Percentiles rank a stretch among this genome's conserved stretches.
Conservation (phyloP, 2,329 filamentous ascomycete genomes). For the Clonostachys solani region DNA sequence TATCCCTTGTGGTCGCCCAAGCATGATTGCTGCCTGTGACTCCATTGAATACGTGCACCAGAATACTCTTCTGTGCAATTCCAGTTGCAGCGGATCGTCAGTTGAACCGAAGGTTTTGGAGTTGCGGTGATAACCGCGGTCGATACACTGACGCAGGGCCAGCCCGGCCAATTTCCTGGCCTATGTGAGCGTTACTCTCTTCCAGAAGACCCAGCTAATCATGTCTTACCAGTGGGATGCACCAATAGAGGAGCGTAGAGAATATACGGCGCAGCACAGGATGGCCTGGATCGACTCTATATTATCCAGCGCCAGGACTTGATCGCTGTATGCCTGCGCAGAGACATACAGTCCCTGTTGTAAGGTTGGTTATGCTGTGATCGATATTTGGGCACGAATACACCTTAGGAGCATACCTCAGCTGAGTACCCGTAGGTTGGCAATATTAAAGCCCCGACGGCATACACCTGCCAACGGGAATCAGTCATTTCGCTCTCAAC, state of each 20-base stretch:
- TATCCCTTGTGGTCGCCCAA: background rate
- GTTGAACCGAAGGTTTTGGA: background rate
- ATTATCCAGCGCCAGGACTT: background rate
- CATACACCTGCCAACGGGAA: background rate
- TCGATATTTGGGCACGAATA: too few species aligned
- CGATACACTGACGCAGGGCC: background rate
- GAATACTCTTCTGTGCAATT: background rate
- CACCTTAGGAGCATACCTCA: background rate
- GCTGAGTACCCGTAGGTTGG: background rate
- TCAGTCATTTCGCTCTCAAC: too few species aligned
- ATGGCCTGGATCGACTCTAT: slow-evolving; percentile 2
- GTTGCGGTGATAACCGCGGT: background rate
- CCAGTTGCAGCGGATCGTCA: background rate
- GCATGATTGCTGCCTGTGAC: background rate
- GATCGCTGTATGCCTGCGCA: background rate
- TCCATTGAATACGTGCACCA: background rate
- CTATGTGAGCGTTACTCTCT: too few species aligned
- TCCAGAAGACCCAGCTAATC: too few species aligned
- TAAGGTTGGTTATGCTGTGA: too few species aligned
- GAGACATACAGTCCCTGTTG: background rate
- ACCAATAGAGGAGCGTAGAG: slow-evolving; percentile 16
- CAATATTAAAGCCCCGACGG: background rate
- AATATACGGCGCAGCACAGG: slow-evolving; percentile 18
- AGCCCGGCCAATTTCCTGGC: background rate
- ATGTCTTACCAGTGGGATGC: slow-evolving; percentile 16